Base-by-base conservation (phyloP, 75 land plant genomes). In the Larix kaempferi region DNA sequence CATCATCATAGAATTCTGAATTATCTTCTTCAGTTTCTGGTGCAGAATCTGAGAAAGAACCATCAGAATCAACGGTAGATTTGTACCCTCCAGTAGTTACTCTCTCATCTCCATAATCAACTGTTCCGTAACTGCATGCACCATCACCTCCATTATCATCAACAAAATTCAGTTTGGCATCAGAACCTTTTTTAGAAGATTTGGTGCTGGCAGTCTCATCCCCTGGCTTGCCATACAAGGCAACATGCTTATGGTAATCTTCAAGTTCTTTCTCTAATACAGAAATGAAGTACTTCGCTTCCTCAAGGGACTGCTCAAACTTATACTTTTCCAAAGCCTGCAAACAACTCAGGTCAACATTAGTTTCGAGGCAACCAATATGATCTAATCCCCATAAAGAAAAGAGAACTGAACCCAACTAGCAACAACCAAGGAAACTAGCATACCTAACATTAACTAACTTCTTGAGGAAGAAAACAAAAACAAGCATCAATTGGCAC, bases 281-380 rank as follows among this genome's bases (percentile, higher is more conserved):
- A 71, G 84, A 86, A 77, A 91, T 81, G 76, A 88, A 82, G 17
- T 86, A 80, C 37, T 83, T 84, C 25, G 84, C 85, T 76, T 85
- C 83, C 17, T 86, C 89, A 41, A 91, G 87, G 1, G 93, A 88
- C 81, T 91, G 91, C 75, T 89, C 86, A 85, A 81, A 89, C 23
- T 57, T 82, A 29, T 81, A 89, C 57, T 85, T 91, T 75, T 89
- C 88, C 76, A 89, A 74, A 4, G 93, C 91, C 91, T 91, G 89
- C 75, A 84, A 39, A 64, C 26, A n/a, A 65, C 10, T 26, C 39
- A 59, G 59, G 29, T 73, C 17, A 73, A 4, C 16, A 13, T 11
- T 27, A 73, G 54, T 22, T n/a, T 73, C 12, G 23, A 55, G 19
- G 17, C 19, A 73, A 25, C 15, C 35, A 73, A 73, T 54, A 10